Percentiles rank a stretch among this genome's conserved stretches.
Evolutionary conservation across 2,329 filamentous ascomycete genomes (phyloP).

Genomic region (Ophiosphaerella narmari): DNA sequence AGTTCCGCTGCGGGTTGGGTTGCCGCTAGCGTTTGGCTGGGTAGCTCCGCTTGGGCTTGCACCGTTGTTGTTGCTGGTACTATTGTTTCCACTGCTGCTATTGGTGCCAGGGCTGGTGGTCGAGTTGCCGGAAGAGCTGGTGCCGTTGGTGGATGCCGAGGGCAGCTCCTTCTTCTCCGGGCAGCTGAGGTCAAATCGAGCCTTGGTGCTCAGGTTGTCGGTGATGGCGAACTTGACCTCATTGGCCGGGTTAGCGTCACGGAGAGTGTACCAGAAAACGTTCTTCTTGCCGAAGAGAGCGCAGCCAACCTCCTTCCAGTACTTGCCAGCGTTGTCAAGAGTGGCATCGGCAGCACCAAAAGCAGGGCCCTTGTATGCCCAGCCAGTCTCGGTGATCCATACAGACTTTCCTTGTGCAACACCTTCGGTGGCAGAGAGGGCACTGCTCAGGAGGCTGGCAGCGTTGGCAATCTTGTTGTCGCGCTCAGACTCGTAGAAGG

Average conservation of each 20-base stretch:
- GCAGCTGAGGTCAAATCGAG: constrained; percentile 61
- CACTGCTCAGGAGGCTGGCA: constrained; percentile 46
- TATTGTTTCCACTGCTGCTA: neutral
- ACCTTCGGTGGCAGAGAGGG: constrained; percentile 33
- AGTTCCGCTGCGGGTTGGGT: neutral
- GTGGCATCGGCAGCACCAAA: constrained; percentile 35
- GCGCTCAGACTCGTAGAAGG: constrained; percentile 43
- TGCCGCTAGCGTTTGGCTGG: neutral
- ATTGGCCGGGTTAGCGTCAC: constrained; percentile 59
- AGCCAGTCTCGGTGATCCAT: constrained; percentile 48
- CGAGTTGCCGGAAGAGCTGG: constrained; percentile 3
- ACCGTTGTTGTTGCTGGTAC: neutral
- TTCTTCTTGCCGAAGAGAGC: constrained; percentile 38
- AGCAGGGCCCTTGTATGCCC: constrained; percentile 38
- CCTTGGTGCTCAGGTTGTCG: constrained; percentile 57
- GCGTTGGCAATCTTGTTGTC: constrained; percentile 43
- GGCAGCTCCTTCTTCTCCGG: constrained; percentile 23
- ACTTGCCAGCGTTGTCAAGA: constrained; percentile 35
- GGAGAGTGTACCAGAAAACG: constrained; percentile 44
- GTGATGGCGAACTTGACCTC: constrained; percentile 63
- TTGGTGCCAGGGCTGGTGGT: constrained; percentile 13
- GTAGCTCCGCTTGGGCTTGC: neutral
- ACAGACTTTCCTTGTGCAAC: constrained; percentile 40
- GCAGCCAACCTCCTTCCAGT: constrained; percentile 44
- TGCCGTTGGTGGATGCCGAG: constrained; percentile 17